Evolutionary conservation across 148 eudicot genomes (phyloP).

Genomic region (Polygonum aviculare): DNA sequence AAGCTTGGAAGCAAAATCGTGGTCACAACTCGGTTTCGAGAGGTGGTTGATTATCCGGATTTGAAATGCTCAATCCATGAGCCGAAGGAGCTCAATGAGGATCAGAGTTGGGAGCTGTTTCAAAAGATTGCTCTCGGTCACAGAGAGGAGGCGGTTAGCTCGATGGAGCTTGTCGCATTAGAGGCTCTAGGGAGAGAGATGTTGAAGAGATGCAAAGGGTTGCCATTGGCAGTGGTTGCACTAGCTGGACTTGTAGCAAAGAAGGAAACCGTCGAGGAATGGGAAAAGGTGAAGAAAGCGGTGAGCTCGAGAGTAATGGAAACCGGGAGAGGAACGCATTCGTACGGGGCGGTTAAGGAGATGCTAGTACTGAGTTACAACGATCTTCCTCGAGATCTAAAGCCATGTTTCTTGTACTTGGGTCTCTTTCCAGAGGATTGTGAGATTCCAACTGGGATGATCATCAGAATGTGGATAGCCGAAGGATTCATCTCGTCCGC

Average conservation of each 20-base stretch:
- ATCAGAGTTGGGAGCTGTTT: conserved; percentile 31
- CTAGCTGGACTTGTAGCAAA: conserved; percentile 17
- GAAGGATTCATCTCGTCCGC: conserved; percentile 14
- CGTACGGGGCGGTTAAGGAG: conserved; percentile 10
- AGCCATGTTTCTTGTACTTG: conserved; percentile 21
- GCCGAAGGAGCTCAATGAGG: conserved; percentile 15
- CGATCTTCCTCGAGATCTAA: conserved; percentile 16
- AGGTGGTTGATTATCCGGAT: background rate
- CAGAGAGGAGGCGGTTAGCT: background rate
- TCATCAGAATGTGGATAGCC: conserved; percentile 22
- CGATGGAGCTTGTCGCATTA: background rate
- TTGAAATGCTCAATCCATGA: conserved; percentile 13
- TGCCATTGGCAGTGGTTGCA: conserved; percentile 28
- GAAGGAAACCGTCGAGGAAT: conserved; percentile 18
- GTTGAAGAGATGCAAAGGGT: conserved; percentile 24
- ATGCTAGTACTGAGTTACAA: conserved; percentile 15
- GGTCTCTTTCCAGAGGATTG: conserved; percentile 19
- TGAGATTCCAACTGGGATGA: conserved; percentile 12
- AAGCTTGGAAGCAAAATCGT: conserved; percentile 20
- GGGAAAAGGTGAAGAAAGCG: conserved; percentile 10
- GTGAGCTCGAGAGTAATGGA: conserved; percentile 7
- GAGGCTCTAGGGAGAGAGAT: conserved; percentile 26
- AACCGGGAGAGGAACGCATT: background rate
- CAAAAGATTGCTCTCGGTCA: conserved; percentile 16
- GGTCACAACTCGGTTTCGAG: conserved; percentile 25